Percentiles rank a stretch among this genome's conserved stretches.
Evolutionary conservation across 768 basidiomycete species (phyloP).

Genomic region (Suillus discolor): DNA sequence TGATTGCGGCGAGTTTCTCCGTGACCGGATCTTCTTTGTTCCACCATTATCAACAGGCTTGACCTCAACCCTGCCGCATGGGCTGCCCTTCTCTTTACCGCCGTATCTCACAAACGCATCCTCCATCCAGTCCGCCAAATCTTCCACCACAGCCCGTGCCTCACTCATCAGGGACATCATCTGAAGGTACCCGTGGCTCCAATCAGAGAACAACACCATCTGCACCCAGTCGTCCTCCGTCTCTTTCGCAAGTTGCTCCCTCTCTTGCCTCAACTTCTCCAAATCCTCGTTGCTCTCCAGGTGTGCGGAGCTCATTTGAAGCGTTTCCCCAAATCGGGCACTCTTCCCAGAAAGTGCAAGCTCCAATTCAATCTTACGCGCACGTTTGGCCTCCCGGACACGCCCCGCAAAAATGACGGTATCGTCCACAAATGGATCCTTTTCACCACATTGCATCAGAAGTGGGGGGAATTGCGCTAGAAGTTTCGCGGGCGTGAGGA

Average conservation of each 20-base stretch:
- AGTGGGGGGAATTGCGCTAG: conserved; percentile 94
- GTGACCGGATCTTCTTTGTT: conserved; percentile 28
- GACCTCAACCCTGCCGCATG: conserved; percentile 10
- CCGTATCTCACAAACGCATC: conserved; percentile 58
- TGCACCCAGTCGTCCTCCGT: conserved; percentile 94
- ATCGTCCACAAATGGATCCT: conserved; percentile 95
- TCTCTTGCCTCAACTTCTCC: conserved; percentile 55
- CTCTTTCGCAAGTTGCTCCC: conserved; percentile 62
- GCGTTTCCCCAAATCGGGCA: conserved; percentile 59
- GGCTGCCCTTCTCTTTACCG: conserved; percentile 29
- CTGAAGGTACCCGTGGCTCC: conserved; percentile 97
- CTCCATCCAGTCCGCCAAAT: conserved; percentile 91
- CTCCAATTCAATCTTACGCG: conserved; percentile 75
- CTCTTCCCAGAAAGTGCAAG: conserved; percentile 61
- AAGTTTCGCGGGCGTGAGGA: conserved; percentile 80
- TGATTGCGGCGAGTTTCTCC: conserved; percentile 25
- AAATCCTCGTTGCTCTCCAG: conserved; percentile 30
- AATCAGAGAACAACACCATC: conserved; percentile 90
- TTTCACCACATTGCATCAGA: conserved; percentile 94
- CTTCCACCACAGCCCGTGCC: conserved; percentile 74
- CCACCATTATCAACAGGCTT: conserved; percentile 20
- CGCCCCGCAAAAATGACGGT: conserved; percentile 96
- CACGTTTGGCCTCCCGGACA: conserved; percentile 92
- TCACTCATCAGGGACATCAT: conserved; percentile 89
- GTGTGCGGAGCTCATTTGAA: conserved; percentile 60